Evolutionary conservation across 805 yeast genomes (phyloP).

Genomic region (Jamesozyma lodderae): DNA sequence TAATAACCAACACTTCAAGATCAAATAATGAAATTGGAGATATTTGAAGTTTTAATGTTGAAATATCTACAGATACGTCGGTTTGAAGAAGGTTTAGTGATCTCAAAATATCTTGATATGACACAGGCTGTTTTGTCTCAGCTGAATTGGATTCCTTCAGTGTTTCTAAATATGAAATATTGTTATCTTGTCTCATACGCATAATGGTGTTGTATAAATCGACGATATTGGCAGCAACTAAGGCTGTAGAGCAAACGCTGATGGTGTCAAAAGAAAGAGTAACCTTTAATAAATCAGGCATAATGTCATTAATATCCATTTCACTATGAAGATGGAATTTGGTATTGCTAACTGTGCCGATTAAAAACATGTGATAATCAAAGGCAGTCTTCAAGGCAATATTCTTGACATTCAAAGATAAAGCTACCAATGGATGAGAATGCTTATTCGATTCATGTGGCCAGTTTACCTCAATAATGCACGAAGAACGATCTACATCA

Average conservation of each 20-base stretch:
- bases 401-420: conserved; percentile 47
- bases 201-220: conserved; percentile 66
- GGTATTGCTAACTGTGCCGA: conserved; percentile 43
- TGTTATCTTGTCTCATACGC: conserved; percentile 66
- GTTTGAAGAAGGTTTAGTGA: conserved; percentile 44
- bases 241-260: conserved; percentile 64
- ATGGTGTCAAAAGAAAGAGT: conserved; percentile 41
- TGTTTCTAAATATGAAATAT: conserved; percentile 65
- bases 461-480: conserved; percentile 70
- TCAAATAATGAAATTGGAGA: conserved; percentile 81
- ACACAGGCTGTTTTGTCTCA: conserved; percentile 16
- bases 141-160: conserved; percentile 46
- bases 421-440: conserved; percentile 56
- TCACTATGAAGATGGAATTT: conserved; percentile 60
- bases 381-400: conserved; percentile 57
- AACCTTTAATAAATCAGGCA: conserved; percentile 55
- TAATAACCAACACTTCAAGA: conserved; percentile 59
- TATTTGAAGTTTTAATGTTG: conserved; percentile 48
- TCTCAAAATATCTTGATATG: conserved; percentile 26
- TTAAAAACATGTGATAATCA: conserved; percentile 78
- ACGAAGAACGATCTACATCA: conserved; percentile 38
- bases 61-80: conserved; percentile 53
- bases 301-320: conserved; percentile 37
- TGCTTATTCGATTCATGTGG: conserved; percentile 37
- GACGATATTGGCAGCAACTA: conserved; percentile 73